These are phyloP conservation scores for Exophiala sp. DNA, from an alignment of 2,329 filamentous ascomycete species.

Conservation along the genomic window DNA sequence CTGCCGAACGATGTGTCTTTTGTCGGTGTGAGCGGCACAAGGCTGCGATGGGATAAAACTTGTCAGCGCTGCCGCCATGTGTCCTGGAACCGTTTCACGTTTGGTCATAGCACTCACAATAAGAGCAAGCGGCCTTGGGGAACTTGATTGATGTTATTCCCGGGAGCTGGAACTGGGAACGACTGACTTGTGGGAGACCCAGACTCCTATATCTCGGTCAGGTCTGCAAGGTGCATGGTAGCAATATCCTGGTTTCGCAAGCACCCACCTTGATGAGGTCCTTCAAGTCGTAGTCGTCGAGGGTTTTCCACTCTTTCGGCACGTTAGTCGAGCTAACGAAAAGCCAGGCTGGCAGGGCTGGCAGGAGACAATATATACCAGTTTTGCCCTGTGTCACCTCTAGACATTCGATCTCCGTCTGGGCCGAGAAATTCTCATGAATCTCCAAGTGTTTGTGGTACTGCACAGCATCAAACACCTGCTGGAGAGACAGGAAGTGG, in stretches of 20 bases:
- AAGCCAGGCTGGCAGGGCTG: too few relatives aligned
- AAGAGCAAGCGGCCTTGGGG: background rate
- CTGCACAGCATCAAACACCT: conserved; percentile 24
- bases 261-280: background rate
- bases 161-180: background rate
- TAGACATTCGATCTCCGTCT: conserved; percentile 17
- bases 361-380: background rate
- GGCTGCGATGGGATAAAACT: too few relatives aligned
- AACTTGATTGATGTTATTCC: background rate
- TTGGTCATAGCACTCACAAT: background rate
- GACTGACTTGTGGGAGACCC: background rate
- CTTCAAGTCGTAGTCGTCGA: background rate
- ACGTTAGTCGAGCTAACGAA: background rate
- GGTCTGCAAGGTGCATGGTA: too few relatives aligned
- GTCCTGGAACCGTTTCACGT: too few relatives aligned
- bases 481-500: conserved; percentile 20
- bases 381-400: background rate
- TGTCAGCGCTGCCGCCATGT: background rate
- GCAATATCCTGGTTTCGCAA: too few relatives aligned
- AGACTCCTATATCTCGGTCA: too few relatives aligned
- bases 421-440: conserved; percentile 16
- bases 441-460: conserved; percentile 17
- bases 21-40: background rate
- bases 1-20: background rate
- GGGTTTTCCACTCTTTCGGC: background rate